phyloP scores from a whole-genome alignment of 192 early-diverging fungal species.

The Backusella circina region DNA sequence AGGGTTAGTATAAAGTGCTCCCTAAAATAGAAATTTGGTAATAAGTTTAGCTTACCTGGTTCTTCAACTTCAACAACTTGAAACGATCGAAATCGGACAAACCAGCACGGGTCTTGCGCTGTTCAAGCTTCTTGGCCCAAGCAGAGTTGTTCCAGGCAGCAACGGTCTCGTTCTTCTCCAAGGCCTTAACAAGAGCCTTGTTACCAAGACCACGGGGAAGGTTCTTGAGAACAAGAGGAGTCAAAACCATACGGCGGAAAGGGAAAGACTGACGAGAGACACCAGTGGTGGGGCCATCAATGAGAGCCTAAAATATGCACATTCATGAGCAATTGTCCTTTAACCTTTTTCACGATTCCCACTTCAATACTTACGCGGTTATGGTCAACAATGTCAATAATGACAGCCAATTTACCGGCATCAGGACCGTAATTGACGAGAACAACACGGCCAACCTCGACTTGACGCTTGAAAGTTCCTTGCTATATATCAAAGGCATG shows the following conservation, averaged over 20 bases:
- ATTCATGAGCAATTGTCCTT: not conserved
- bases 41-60: conserved; percentile 57
- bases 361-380: conserved; percentile 50
- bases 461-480: conserved; percentile 82
- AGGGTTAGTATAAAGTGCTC: not conserved
- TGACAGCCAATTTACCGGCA: conserved; percentile 96
- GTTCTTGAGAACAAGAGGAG: conserved; percentile 80
- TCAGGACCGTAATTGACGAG: conserved; percentile 91
- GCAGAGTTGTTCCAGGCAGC: conserved; percentile 85
- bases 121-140: conserved; percentile 95
- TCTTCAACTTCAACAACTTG: conserved; percentile 94
- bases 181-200: conserved; percentile 71
- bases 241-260: conserved; percentile 91
- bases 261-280: conserved; percentile 84
- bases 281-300: conserved; percentile 96
- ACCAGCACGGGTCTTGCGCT: conserved; percentile 72
- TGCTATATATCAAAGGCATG: conserved; percentile 15
- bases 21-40: not conserved
- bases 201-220: conserved; percentile 82
- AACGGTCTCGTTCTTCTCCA: conserved; percentile 82
- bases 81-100: conserved; percentile 97
- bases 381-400: conserved; percentile 99
- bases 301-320: conserved; percentile 53
- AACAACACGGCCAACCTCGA: conserved; percentile 99
- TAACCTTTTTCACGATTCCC: not conserved